phyloP scores from a whole-genome alignment of 495 filamentous ascomycete species.

The Aeminium ludgeri region DNA sequence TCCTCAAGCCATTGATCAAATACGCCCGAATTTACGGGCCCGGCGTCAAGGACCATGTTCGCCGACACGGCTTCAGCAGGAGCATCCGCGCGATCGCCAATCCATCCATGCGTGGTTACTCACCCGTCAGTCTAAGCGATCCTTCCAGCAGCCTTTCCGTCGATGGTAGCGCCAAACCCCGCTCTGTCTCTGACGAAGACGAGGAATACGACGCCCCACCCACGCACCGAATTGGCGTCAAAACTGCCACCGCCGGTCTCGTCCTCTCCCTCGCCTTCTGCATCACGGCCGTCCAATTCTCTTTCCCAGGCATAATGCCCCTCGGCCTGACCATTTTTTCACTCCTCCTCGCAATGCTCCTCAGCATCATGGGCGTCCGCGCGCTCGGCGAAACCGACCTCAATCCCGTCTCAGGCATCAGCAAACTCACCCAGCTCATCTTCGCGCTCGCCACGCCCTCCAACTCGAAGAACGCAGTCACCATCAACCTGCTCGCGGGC shows the following conservation, averaged over 20 bases:
- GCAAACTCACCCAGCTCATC: constrained; percentile 87
- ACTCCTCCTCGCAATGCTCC: constrained; percentile 69
- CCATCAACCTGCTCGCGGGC: constrained; percentile 90
- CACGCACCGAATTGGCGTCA: constrained; percentile 61
- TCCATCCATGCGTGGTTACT: constrained; percentile 17
- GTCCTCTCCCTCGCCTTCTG: constrained; percentile 63
- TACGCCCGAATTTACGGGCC: constrained; percentile 25
- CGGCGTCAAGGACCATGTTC: constrained; percentile 11
- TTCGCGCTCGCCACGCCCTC: constrained; percentile 78
- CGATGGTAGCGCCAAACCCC: constrained; percentile 1
- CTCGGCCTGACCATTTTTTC: constrained; percentile 61
- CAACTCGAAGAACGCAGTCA: constrained; percentile 57
- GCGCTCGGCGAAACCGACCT: constrained; percentile 92
- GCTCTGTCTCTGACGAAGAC: constrained; percentile 12
- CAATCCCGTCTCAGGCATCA: constrained; percentile 92
- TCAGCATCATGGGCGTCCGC: constrained; percentile 89
- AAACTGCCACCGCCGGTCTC: constrained; percentile 56
- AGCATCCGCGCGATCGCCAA: constrained; percentile 13
- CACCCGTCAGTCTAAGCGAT: constrained; percentile 13
- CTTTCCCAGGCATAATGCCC: constrained; percentile 50
- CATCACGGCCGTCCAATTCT: constrained; percentile 57
- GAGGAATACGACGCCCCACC: constrained; percentile 51
- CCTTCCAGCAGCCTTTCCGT: constrained; percentile 1
- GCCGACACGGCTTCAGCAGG: constrained; percentile 19
- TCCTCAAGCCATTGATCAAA: constrained; percentile 41